Evolutionary conservation across 306 rosid species (phyloP).

Genomic region (Casuarina cunninghamiana): DNA sequence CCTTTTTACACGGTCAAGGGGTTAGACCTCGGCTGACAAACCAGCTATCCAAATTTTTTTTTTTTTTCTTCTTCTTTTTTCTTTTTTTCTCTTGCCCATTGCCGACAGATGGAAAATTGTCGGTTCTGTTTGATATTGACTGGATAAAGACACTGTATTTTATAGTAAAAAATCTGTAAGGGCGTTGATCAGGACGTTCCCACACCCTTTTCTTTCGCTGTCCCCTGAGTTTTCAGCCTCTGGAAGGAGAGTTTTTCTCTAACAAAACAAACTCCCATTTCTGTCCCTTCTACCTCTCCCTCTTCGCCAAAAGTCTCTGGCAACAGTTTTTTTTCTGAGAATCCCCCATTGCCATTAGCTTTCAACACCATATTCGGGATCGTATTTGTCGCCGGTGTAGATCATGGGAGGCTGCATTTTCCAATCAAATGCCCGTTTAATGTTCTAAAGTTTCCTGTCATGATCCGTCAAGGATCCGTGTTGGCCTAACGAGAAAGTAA

Average conservation of each 20-base stretch:
- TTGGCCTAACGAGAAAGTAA: neutral
- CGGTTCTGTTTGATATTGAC: neutral
- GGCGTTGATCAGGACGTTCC: neutral
- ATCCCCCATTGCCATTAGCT: constrained; percentile 11
- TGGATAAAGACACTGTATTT: constrained; percentile 4
- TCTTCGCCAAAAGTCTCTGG: constrained; percentile 22
- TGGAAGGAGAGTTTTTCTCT: constrained; percentile 52
- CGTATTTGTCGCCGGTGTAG: no score
- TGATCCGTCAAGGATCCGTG: neutral
- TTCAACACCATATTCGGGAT: neutral
- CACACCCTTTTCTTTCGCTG: constrained; percentile 49
- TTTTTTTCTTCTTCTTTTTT: no score
- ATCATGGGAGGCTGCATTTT: neutral
- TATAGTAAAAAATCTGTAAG: neutral
- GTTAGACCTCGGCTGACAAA: no score
- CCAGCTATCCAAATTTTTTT: no score
- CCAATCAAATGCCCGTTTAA: no score
- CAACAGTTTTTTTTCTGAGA: constrained; percentile 11
- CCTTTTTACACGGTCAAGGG: no score
- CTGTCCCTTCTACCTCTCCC: constrained; percentile 18
- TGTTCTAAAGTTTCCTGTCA: neutral
- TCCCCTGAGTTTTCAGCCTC: constrained; percentile 43
- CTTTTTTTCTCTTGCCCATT: neutral
- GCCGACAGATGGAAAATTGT: neutral
- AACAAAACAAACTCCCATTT: constrained; percentile 26